Evolutionary conservation across 1,284 basidiomycete genomes (phyloP).

Genomic region (Heterobasidion annosum): DNA sequence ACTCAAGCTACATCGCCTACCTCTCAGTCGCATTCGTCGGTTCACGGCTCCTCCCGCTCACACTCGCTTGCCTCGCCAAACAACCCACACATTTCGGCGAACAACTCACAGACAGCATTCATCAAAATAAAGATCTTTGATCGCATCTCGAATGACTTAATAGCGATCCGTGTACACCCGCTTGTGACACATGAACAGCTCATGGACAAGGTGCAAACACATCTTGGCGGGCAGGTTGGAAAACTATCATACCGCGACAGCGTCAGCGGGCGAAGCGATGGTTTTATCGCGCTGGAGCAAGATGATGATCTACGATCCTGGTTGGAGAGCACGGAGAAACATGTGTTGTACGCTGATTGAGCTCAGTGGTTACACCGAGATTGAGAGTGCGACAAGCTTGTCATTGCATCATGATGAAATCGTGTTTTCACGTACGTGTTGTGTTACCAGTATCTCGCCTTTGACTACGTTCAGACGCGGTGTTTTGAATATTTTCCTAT

Average conservation of each 20-base stretch:
- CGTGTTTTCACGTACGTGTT: neutral
- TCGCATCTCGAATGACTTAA: slow-evolving; percentile 84
- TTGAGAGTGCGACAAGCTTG: neutral
- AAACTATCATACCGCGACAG: slow-evolving; percentile 71
- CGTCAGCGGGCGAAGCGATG: slow-evolving; percentile 34
- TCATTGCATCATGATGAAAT: neutral
- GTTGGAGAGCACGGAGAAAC: slow-evolving; percentile 80
- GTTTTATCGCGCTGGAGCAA: slow-evolving; percentile 56
- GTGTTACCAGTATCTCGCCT: neutral
- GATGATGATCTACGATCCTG: slow-evolving; percentile 73
- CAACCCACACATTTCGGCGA: slow-evolving; percentile 64
- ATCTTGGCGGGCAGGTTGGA: slow-evolving; percentile 72
- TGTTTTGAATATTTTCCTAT: neutral
- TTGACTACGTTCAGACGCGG: neutral
- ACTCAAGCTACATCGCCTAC: slow-evolving; percentile 24
- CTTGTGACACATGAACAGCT: slow-evolving; percentile 79
- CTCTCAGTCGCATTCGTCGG: slow-evolving; percentile 38
- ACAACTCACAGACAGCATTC: slow-evolving; percentile 75
- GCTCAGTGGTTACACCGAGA: neutral
- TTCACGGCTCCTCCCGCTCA: slow-evolving; percentile 23
- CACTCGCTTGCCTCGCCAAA: slow-evolving; percentile 52
- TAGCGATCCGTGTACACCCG: slow-evolving; percentile 98
- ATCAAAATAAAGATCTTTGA: slow-evolving; percentile 99
- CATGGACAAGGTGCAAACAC: slow-evolving; percentile 83
- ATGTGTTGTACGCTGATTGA: slow-evolving; percentile 81